These are phyloP conservation scores for Sugiyamaella qingdaonensis DNA, from an alignment of 805 yeast genomes.

Conservation along the genomic window DNA sequence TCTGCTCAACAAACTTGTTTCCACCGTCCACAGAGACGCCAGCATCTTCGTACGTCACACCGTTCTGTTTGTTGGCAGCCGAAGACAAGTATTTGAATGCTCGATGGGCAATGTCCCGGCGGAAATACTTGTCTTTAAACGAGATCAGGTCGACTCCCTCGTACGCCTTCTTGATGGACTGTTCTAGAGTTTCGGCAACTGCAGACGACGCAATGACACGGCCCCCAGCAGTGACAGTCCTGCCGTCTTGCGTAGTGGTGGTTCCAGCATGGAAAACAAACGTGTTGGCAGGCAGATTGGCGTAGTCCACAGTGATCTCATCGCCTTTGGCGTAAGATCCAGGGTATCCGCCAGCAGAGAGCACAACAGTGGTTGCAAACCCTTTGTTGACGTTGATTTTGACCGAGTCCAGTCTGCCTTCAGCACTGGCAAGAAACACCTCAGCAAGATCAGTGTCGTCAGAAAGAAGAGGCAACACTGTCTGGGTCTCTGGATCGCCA, in stretches of 20 bases:
- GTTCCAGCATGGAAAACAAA: slow-evolving; percentile 97
- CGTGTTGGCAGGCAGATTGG: slow-evolving; percentile 49
- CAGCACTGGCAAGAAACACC: slow-evolving; percentile 88
- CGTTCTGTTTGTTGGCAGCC: slow-evolving; percentile 25
- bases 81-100: slow-evolving; percentile 61
- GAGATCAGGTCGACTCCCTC: slow-evolving; percentile 72
- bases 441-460: slow-evolving; percentile 89
- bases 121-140: slow-evolving; percentile 72
- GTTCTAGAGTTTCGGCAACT: slow-evolving; percentile 65
- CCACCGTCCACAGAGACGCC: slow-evolving; percentile 99
- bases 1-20: slow-evolving; percentile 80
- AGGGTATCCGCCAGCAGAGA: slow-evolving; percentile 98
- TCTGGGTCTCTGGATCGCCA: slow-evolving; percentile 99
- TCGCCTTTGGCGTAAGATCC: slow-evolving; percentile 83
- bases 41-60: slow-evolving; percentile 85
- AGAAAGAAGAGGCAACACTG: slow-evolving; percentile 81
- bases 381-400: slow-evolving; percentile 47
- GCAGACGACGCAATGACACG: slow-evolving; percentile 96
- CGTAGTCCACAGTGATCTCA: slow-evolving; percentile 54
- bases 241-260: slow-evolving; percentile 44
- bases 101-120: slow-evolving; percentile 93
- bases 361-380: slow-evolving; percentile 86
- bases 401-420: slow-evolving; percentile 87
- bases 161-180: slow-evolving; percentile 83
- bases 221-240: slow-evolving; percentile 85